phyloP scores from a whole-genome alignment of 225 moss, liverwort and hornwort genomes.

The Marchantia paleacea region DNA sequence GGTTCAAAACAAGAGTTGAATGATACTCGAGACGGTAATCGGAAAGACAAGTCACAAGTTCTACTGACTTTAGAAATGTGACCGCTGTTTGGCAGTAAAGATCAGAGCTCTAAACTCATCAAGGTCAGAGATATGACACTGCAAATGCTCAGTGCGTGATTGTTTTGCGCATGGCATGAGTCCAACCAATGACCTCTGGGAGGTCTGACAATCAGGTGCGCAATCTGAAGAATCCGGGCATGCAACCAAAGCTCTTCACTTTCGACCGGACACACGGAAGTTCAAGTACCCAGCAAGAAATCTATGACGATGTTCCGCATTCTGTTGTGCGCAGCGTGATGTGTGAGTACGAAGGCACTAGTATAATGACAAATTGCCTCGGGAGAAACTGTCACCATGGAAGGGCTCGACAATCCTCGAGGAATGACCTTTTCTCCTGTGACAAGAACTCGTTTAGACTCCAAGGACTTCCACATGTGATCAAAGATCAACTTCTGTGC shows the following conservation, averaged over 20 bases:
- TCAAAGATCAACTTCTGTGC: too few relatives aligned
- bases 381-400: slow-evolving; percentile 98
- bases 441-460: too few relatives aligned
- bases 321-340: slow-evolving; percentile 97
- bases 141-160: too few relatives aligned
- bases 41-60: too few relatives aligned
- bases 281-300: slow-evolving; percentile 68
- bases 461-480: too few relatives aligned
- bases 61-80: too few relatives aligned
- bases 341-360: slow-evolving; percentile 95
- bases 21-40: too few relatives aligned
- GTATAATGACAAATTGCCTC: slow-evolving; percentile 97
- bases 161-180: too few relatives aligned
- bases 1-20: too few relatives aligned
- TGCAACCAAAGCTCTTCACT: slow-evolving; percentile 80
- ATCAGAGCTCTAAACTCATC: too few relatives aligned
- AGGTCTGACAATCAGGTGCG: slow-evolving; percentile 24
- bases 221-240: slow-evolving; percentile 64
- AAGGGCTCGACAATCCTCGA: slow-evolving; percentile 79
- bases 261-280: slow-evolving; percentile 91
- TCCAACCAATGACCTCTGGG: not conserved
- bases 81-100: too few relatives aligned
- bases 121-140: too few relatives aligned
- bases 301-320: slow-evolving; percentile 89
- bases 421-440: slow-evolving; percentile 41